Evolutionary conservation across 139 green algal genomes (phyloP).

Genomic region (Coelastrella sp.): DNA sequence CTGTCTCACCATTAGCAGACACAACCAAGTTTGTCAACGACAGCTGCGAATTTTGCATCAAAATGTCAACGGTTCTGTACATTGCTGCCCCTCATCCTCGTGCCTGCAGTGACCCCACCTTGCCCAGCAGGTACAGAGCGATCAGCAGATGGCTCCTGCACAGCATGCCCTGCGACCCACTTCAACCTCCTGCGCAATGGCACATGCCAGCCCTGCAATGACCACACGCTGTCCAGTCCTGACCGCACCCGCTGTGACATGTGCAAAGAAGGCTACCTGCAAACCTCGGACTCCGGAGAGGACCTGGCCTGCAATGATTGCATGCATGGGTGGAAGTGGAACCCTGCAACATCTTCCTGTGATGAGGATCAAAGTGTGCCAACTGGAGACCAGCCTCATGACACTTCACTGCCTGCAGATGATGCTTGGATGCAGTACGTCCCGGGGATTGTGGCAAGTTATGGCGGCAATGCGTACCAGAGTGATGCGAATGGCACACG

Average conservation of each 20-base stretch:
- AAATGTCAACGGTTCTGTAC: not conserved
- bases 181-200: slow-evolving; percentile 8
- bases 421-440: slow-evolving; percentile 8
- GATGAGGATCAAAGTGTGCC: not conserved
- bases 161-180: not conserved
- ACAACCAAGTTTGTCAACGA: not conserved
- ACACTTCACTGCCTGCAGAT: not conserved
- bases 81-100: not conserved
- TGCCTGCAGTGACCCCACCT: not conserved
- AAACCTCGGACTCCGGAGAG: slow-evolving; percentile 17
- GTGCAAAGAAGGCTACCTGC: not conserved
- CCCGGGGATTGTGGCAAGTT: not conserved
- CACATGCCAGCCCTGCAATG: not conserved
- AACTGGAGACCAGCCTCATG: not conserved
- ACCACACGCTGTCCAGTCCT: slow-evolving; percentile 19
- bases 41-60: not conserved
- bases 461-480: not conserved
- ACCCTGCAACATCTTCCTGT: not conserved
- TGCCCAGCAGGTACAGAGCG: slow-evolving; percentile 23
- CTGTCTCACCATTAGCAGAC: too few relatives aligned
- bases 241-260: slow-evolving; percentile 18
- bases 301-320: slow-evolving; percentile 15
- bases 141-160: not conserved
- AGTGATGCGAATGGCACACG: not conserved
- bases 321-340: slow-evolving; percentile 17